A percentile compares a stretch with the other conserved stretches of the same genome.
Conservation (phyloP, 1,284 basidiomycete species). For the Austroboletus niveus region DNA sequence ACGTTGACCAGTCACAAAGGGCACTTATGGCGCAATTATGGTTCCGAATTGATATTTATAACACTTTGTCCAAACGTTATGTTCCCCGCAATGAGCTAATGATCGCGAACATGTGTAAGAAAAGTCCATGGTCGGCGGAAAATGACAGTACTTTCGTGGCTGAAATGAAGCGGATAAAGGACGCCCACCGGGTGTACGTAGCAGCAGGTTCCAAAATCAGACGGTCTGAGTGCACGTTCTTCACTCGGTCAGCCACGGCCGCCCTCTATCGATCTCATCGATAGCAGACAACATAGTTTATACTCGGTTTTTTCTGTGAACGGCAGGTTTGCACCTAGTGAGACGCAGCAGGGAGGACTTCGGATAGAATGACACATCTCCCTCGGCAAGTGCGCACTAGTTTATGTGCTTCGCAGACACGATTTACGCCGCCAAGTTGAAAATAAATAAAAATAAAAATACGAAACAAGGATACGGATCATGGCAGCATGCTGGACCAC, state of each 20-base stretch:
- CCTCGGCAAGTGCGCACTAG: conserved; percentile 11
- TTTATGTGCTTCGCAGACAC: not conserved
- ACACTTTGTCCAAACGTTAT: conserved; percentile 16
- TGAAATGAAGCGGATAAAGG: not conserved
- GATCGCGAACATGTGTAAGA: conserved; percentile 5
- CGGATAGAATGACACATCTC: conserved; percentile 8
- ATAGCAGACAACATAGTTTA: conserved; percentile 8
- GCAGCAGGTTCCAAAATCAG: conserved; percentile 3
- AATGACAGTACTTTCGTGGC: not conserved
- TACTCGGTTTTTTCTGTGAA: conserved; percentile 1
- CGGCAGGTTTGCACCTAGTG: conserved; percentile 9
- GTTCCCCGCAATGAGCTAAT: conserved; percentile 28
- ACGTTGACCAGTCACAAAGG: conserved; percentile 9
- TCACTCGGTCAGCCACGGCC: conserved; percentile 8
- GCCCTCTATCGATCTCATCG: conserved; percentile 7
- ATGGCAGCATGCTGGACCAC: not conserved
- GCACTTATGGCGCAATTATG: conserved; percentile 17
- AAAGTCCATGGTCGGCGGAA: conserved; percentile 11
- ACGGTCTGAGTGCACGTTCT: conserved; percentile 4
- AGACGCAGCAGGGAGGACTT: conserved; percentile 9
- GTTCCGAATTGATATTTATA: conserved; percentile 13
- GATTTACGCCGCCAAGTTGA: conserved; percentile 6
- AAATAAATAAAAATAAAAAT: not conserved
- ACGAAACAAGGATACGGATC: conserved; percentile 7
- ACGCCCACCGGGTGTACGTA: not conserved